Evolutionary conservation across 2,329 filamentous ascomycete species (phyloP), one percentile per base, ranked within the genome.

Genomic region (Xylariaceae sp.): DNA sequence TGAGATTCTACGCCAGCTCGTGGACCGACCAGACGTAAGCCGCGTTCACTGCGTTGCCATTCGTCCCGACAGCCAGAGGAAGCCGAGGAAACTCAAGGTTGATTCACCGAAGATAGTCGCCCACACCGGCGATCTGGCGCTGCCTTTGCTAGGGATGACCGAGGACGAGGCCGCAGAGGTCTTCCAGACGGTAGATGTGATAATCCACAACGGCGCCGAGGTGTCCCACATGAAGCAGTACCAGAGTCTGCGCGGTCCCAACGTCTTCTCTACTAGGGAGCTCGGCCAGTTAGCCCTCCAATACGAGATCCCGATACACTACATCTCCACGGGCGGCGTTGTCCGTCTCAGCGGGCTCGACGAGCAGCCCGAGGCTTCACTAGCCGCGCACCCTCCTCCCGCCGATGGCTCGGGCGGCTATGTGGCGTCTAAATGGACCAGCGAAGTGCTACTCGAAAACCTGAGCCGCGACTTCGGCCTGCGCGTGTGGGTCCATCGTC

Each of bases 391-490:
- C 48, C 48, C 32, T 12, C 57, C 57, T 6, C 56, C 62, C 9
- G 4, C 23, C 1, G 43, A 63, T 32, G 60, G 58, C 18, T 42
- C 48, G 1, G 50, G 62, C 37, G 68, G 69, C 4, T 70, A 70
- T 44, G 40, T 49, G 2, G 53, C 65, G 3, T 55, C 57, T 1
- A 69, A 70, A 48, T 70, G 68, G 69, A 65, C 54, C 2, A 65
- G 60, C 37, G 68, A 71, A 50, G 19, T 37, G 3, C 50, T 61
- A 7, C 57, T 70, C 3, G 66, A 70, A 40, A 57, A 56, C 14
- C 40, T 50, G 4, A 26, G 23, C 23, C 23, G 23, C 23, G 23
- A 26, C 40, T 42, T 42, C 40, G n/a, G 20, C n/a, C n/a, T 18
- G 16, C 40, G 20, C 7, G 40, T 42, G 10, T 42, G 40, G 40